Base-by-base conservation (phyloP, 371 early-diverging fungal species). In the Blakeslea trispora region DNA sequence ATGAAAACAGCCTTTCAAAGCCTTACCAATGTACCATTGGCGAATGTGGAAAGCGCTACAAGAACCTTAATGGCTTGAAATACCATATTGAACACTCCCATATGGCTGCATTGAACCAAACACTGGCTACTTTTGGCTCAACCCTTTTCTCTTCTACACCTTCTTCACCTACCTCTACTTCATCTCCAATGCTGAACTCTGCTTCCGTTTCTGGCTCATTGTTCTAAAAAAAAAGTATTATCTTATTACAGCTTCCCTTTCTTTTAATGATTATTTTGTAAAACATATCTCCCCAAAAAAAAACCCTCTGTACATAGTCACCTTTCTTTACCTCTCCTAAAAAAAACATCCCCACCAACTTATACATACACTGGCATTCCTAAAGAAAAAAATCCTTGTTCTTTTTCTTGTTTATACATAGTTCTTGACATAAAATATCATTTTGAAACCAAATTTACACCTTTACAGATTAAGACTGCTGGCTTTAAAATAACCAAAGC, bases 11-110 rank as follows among this genome's bases (percentile, higher is more conserved):
- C 42, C 66, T 69, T 17, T 70, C 89, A 24, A 96, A 95, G 74
- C 97, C 96, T 10, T 82, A 82, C 47, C 77, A 80, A 52, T 83
- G 81, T 44, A 77, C 83, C 50, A 72, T 77, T 57, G 72, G 71
- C 39, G 71, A 75, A 34, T 69, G 75, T 50, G 74, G 75, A 44
- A 71, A 72, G 47, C 56, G 74, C 35, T 72, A 79, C 62, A 74
- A 77, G 81, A 99, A 99, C 71, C 73, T 93, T 61, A 98, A 97
- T 71, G 99, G 99, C 11, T 84, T 99, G 65, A 96, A 96, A 69
- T 97, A 97, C 68, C 97, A 97, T 61, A 84, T 96, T 56, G 91
- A 91, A 59, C 93, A 94, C 59, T 87, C 90, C 21, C 97, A 97
- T 56, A 71, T 78, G 69, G 73, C 73, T 28, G 79, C 75, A 40